A percentile compares a stretch with the other conserved stretches of the same genome.
phyloP scores from a whole-genome alignment of 1,284 basidiomycete genomes.

The Rhodofomes roseus region DNA sequence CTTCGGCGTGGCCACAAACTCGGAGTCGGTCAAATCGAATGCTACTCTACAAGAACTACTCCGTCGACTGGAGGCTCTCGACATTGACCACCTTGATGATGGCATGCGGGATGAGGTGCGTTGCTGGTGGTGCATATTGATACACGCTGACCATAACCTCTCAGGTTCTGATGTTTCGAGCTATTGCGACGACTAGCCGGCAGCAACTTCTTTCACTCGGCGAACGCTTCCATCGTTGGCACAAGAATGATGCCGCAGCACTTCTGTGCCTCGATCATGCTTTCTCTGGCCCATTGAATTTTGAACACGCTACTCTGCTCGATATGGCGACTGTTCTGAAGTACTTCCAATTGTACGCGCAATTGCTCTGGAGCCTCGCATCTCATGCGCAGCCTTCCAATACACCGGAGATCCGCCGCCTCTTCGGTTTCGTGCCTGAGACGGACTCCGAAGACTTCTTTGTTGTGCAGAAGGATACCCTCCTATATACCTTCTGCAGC shows the following conservation, averaged over 20 bases:
- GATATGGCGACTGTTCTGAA: constrained; percentile 28
- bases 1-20: constrained; percentile 18
- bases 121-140: neutral
- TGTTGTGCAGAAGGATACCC: constrained; percentile 23
- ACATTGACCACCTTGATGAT: neutral
- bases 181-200: constrained; percentile 27
- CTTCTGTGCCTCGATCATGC: constrained; percentile 39
- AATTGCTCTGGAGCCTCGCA: constrained; percentile 30
- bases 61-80: constrained; percentile 3
- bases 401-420: constrained; percentile 20
- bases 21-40: constrained; percentile 7
- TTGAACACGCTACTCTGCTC: constrained; percentile 17
- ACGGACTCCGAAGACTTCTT: constrained; percentile 25
- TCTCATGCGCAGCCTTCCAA: constrained; percentile 25
- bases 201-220: constrained; percentile 26
- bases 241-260: constrained; percentile 3
- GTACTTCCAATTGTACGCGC: constrained; percentile 34
- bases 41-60: constrained; percentile 12
- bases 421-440: constrained; percentile 35
- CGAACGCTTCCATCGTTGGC: constrained; percentile 4
- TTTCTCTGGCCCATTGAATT: constrained; percentile 25
- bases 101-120: constrained; percentile 19
- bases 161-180: constrained; percentile 38
- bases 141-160: neutral
- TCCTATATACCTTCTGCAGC: constrained; percentile 10